Percentiles rank a stretch among this genome's conserved stretches.
Conservation (phyloP, 495 filamentous ascomycete genomes). For the Platismatia glauca region DNA sequence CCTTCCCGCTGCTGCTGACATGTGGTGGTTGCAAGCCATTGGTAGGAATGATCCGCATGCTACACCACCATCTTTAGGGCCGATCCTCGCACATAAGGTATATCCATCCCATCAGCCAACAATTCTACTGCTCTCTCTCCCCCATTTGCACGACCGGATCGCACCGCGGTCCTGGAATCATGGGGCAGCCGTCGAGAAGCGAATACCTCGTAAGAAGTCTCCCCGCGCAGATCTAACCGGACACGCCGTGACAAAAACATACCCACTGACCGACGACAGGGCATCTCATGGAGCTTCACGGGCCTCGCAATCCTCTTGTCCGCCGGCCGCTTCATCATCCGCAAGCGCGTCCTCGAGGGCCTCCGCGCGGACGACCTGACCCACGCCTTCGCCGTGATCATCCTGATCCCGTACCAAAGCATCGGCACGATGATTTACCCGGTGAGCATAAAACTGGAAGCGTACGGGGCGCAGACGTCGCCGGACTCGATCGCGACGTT, state of each 20-base stretch:
- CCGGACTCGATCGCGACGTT: background rate
- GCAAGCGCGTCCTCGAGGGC: background rate
- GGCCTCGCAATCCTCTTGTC: background rate
- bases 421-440: background rate
- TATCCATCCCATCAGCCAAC: background rate
- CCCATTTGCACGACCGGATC: background rate
- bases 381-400: background rate
- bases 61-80: no score
- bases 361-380: background rate
- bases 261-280: background rate
- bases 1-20: no score
- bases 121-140: background rate
- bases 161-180: background rate
- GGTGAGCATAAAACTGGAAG: background rate
- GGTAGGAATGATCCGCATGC: no score
- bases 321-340: background rate
- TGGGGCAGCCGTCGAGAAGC: background rate
- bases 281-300: background rate
- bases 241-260: background rate
- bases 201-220: background rate
- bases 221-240: background rate
- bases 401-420: background rate
- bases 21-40: no score
- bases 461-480: background rate
- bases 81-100: no score